Evolutionary conservation across 1,284 basidiomycete species (phyloP), one percentile per base, ranked within the genome.

Genomic region (Afroboletus lepidellus): DNA sequence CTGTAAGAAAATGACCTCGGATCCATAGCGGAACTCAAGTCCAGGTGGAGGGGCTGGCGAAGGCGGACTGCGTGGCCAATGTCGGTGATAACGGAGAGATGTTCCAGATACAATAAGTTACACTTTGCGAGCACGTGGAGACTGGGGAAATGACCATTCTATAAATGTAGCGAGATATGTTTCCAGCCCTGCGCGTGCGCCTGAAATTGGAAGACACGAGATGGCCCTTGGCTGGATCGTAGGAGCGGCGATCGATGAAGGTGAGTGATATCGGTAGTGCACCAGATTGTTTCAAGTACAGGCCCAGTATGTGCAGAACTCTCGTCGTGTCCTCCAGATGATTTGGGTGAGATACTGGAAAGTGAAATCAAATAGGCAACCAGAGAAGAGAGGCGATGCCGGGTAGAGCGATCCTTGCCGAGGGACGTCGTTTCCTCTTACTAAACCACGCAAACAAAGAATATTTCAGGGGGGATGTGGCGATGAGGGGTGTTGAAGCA

Each of bases 1-100:
- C 25, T 48, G 12, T 62, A 64, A n/a, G 29, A 7, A 32, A 65
- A 60, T 3, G 61, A 62, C 37, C 46, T 60, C 36, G 62, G 49
- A 5, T 56, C 57, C 7, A 16, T 41, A 11, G 60, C 52, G 3
- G 55, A 56, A n/a, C 37, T 15, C 24, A 64, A 11, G 29, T 54
- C 23, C 21, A 62, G 32, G n/a, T 3, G 36, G 7, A 50, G 42
- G 2, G 12, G n/a, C n/a, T 12, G 36, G 4, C 11, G 18, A 16
- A 15, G 0, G n/a, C 34, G 8, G 21, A n/a, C 9, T 18, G 5
- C 21, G 46, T 32, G 7, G 46, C 36, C 7, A 9, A 16, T n/a
- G 12, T 53, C 45, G 2, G 54, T 33, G 8, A 12, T 51, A 16
- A 63, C 50, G 18, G 12, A 16, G 6, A 60, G 34, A 25, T 53